phyloP scores from a whole-genome alignment of 2,329 filamentous ascomycete genomes.

The Ophiocordyceps australis region DNA sequence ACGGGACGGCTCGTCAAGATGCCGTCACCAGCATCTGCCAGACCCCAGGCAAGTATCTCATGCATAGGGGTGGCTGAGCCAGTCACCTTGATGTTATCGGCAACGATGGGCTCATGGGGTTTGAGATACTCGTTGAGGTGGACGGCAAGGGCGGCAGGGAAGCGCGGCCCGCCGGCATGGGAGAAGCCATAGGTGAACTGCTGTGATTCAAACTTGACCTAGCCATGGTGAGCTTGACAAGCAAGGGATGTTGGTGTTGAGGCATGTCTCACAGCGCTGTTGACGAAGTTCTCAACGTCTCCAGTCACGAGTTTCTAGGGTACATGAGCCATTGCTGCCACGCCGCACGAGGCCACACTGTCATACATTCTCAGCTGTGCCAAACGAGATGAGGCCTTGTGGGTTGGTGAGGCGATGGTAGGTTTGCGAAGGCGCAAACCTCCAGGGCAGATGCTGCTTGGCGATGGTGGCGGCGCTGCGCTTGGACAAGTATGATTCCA shows the following conservation, averaged over 20 bases:
- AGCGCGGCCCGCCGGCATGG: conserved; percentile 13
- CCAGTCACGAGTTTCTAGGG: conserved; percentile 20
- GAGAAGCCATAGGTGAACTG: conserved; percentile 19
- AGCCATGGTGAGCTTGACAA: conserved; percentile 1
- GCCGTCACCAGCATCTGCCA: conserved; percentile 18
- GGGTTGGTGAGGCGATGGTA: conserved; percentile 20
- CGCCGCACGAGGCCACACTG: too few relatives aligned
- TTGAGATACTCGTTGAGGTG: conserved; percentile 19
- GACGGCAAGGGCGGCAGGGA: conserved; percentile 13
- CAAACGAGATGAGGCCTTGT: conserved; percentile 25
- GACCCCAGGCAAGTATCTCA: conserved; percentile 18
- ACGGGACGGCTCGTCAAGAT: conserved; percentile 20
- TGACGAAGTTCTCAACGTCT: conserved; percentile 10
- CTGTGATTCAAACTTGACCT: conserved; percentile 9
- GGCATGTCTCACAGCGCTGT: conserved; percentile 13
- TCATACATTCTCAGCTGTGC: conserved; percentile 26
- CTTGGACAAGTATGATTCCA: conserved; percentile 6
- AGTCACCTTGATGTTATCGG: conserved; percentile 14
- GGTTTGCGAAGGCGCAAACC: conserved; percentile 11
- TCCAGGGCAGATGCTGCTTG: conserved; percentile 12
- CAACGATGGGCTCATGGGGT: conserved; percentile 10
- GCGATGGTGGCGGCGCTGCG: conserved; percentile 8
- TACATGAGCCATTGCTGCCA: background rate
- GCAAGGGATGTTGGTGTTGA: background rate
- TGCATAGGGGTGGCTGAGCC: conserved; percentile 19